Percentiles rank a stretch among this genome's conserved stretches.
Conservation (phyloP, 108 stramenopile genomes). For the Skeletonema tropicum region DNA sequence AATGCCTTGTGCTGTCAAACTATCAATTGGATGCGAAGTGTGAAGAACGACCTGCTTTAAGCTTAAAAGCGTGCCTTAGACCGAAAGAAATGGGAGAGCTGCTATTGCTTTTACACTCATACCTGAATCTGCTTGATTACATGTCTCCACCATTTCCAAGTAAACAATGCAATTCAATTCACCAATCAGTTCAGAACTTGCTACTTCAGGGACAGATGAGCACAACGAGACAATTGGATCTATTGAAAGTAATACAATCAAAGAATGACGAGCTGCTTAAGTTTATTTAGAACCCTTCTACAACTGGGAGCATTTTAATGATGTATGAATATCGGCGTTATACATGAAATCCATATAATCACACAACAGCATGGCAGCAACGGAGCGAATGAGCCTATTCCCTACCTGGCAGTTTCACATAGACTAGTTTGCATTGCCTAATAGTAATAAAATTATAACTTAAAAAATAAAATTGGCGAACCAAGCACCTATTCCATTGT, state of each 20-base stretch:
- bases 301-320: neutral
- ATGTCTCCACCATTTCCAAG: slow-evolving; percentile 73
- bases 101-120: slow-evolving; percentile 67
- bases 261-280: slow-evolving; percentile 48
- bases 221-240: slow-evolving; percentile 44
- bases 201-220: slow-evolving; percentile 58
- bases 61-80: slow-evolving; percentile 24
- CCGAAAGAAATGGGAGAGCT: slow-evolving; percentile 72
- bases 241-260: slow-evolving; percentile 49
- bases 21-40: slow-evolving; percentile 24
- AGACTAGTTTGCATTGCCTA: no score
- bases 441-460: no score
- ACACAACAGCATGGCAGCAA: no score
- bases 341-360: no score
- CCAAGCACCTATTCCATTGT: no score
- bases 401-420: no score
- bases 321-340: no score
- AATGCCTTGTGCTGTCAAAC: slow-evolving; percentile 58
- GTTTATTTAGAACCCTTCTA: slow-evolving; percentile 4
- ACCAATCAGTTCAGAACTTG: slow-evolving; percentile 62
- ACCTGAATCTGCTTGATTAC: slow-evolving; percentile 77
- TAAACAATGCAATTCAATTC: slow-evolving; percentile 69
- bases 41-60: neutral
- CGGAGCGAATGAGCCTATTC: no score
- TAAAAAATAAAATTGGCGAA: no score